Conservation (phyloP, 2,329 filamentous ascomycete species). For the Xylaria arbuscula region DNA sequence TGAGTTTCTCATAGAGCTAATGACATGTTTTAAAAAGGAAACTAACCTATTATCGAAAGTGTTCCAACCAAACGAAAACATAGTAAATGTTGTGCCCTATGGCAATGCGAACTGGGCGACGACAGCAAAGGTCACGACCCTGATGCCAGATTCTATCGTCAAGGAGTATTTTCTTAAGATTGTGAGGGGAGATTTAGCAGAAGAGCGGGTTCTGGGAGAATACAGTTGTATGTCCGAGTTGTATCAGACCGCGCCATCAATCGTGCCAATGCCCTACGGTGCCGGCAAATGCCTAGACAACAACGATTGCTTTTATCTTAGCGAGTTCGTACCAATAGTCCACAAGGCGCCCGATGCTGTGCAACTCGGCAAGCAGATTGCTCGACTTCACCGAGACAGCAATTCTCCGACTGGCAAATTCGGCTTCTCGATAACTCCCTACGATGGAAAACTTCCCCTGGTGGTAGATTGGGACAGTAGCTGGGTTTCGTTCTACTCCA, state of each 20-base stretch:
- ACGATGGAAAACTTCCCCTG: not conserved
- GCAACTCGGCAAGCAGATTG: not conserved
- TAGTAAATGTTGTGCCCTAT: not conserved
- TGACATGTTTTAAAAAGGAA: not conserved
- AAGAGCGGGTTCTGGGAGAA: not conserved
- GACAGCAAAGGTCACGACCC: not conserved
- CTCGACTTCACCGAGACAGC: not conserved
- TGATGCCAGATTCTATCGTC: not conserved
- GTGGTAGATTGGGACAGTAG: not conserved
- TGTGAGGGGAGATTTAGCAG: not conserved
- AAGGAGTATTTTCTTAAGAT: not conserved
- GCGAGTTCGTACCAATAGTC: not conserved
- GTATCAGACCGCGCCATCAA: not conserved
- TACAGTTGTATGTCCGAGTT: not conserved
- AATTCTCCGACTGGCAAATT: not conserved
- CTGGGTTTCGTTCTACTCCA: not conserved
- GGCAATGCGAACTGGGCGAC: not conserved
- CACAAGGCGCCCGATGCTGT: not conserved
- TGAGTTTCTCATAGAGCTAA: not conserved
- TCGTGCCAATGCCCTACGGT: not conserved
- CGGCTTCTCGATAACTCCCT: not conserved
- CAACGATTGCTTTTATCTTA: not conserved
- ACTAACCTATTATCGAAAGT: not conserved
- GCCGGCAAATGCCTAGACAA: not conserved
- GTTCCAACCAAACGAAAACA: not conserved